These are phyloP conservation scores for Corynespora cassiicola DNA, from an alignment of 2,329 filamentous ascomycete species.

Conservation along the genomic window DNA sequence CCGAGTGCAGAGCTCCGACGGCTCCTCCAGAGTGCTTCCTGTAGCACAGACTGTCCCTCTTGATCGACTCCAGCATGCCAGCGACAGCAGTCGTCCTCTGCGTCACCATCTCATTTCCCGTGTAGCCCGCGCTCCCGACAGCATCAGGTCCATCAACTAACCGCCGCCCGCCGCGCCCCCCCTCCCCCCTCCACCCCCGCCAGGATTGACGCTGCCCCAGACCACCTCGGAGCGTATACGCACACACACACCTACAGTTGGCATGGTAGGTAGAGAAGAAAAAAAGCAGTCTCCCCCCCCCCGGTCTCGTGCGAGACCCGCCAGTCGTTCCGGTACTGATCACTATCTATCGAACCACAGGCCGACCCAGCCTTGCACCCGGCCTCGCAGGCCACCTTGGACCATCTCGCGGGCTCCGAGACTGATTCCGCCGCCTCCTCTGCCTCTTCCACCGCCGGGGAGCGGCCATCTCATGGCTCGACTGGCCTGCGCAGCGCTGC, in stretches of 20 bases:
- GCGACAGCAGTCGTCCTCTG: constrained; percentile 41
- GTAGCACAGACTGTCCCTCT: constrained; percentile 39
- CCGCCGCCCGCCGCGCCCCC: too few species aligned
- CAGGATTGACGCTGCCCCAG: constrained; percentile 27
- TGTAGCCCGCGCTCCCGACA: constrained; percentile 27
- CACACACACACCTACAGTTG: constrained; percentile 34
- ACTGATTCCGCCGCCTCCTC: constrained; percentile 12
- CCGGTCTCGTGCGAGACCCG: constrained; percentile 10
- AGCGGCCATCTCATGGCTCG: constrained; percentile 31
- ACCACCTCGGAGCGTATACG: too few species aligned
- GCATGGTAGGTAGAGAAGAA: constrained; percentile 50
- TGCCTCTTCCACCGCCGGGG: constrained; percentile 22
- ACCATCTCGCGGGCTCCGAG: constrained; percentile 16
- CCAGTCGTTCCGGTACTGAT: constrained; percentile 29
- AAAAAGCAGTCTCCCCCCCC: constrained; percentile 26
- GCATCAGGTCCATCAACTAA: constrained; percentile 44
- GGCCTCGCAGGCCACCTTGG: constrained; percentile 17
- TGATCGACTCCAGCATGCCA: constrained; percentile 44
- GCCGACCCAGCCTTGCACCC: constrained; percentile 34
- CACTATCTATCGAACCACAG: constrained; percentile 24
- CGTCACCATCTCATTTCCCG: constrained; percentile 28
- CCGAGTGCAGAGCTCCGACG: too few species aligned
- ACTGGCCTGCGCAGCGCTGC: constrained; percentile 25
- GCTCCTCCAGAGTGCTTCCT: constrained; percentile 30
- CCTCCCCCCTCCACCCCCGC: too few species aligned